These are phyloP conservation scores for Leishmania aethiopica DNA, from an alignment of 208 protist genomes.

Conservation along the genomic window DNA sequence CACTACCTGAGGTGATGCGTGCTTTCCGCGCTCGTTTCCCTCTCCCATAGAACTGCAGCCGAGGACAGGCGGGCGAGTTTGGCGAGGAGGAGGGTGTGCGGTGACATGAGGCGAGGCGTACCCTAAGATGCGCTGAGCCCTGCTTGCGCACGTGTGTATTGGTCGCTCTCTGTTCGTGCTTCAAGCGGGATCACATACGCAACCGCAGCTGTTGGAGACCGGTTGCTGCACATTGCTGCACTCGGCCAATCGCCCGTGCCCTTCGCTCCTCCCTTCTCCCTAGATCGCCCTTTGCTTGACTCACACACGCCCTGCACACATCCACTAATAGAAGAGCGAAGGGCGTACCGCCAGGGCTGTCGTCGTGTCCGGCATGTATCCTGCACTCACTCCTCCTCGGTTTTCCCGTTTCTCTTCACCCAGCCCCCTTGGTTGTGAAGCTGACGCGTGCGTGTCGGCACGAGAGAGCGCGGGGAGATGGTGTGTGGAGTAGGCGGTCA, in stretches of 20 bases:
- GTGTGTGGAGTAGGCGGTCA: background rate
- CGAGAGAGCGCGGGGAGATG: background rate
- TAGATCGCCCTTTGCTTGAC: background rate
- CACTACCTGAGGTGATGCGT: background rate
- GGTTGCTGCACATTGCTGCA: background rate
- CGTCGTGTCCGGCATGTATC: background rate
- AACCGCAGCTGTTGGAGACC: background rate
- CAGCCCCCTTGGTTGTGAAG: background rate
- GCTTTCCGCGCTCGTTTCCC: background rate
- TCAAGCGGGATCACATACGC: background rate
- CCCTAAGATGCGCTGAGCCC: background rate
- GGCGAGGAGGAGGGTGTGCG: background rate
- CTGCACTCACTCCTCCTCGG: background rate
- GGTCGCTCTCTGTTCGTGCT: background rate
- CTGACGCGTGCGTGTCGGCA: background rate
- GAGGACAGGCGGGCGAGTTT: background rate
- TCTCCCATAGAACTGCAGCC: constrained; percentile 4
- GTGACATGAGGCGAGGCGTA: background rate
- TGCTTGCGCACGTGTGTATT: background rate
- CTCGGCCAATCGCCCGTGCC: background rate
- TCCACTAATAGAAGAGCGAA: background rate
- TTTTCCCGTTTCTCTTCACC: background rate
- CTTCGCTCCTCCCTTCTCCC: background rate
- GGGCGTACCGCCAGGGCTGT: background rate
- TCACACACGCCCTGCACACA: background rate